Percentiles rank a stretch among this genome's conserved stretches.
Conservation (phyloP, 2,329 filamentous ascomycete species). For the Fusarium beomiforme region DNA sequence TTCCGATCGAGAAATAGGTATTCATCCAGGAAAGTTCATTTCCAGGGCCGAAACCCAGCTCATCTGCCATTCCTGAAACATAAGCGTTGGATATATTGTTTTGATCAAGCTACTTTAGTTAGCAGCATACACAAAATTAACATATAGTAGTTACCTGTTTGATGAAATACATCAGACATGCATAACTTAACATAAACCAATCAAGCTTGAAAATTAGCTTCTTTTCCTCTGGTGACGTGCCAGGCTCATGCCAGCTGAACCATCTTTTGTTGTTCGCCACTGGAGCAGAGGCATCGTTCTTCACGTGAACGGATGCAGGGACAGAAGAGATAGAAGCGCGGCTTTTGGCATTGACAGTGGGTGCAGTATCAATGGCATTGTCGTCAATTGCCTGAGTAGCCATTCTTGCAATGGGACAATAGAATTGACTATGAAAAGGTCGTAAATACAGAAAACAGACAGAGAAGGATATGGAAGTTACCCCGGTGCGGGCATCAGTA, state of each 20-base stretch:
- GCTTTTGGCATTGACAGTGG: background rate
- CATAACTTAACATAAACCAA: slow-evolving; percentile 53
- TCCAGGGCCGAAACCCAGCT: slow-evolving; percentile 53
- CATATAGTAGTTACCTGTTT: slow-evolving; percentile 45
- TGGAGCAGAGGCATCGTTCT: background rate
- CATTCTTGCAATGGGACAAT: background rate
- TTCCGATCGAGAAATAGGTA: slow-evolving; percentile 58
- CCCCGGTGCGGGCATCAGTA: background rate
- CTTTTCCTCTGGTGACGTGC: slow-evolving; percentile 54
- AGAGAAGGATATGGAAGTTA: background rate
- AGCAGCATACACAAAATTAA: background rate
- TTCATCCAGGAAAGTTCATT: slow-evolving; percentile 58
- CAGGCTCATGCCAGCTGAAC: slow-evolving; percentile 56
- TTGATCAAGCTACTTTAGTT: slow-evolving; percentile 50
- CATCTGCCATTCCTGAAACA: slow-evolving; percentile 57
- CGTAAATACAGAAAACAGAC: background rate
- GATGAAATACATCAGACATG: slow-evolving; percentile 58
- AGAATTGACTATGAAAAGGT: background rate
- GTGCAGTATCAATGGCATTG: background rate
- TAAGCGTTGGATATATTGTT: slow-evolving; percentile 61
- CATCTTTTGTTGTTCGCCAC: slow-evolving; percentile 26
- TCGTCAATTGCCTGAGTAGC: background rate
- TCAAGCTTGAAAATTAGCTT: slow-evolving; percentile 61
- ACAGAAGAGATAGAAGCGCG: background rate
- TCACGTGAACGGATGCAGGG: background rate